Base-by-base conservation (phyloP, 1,139 yeast genomes). In the Chernovozyma sophiae-reginae region DNA sequence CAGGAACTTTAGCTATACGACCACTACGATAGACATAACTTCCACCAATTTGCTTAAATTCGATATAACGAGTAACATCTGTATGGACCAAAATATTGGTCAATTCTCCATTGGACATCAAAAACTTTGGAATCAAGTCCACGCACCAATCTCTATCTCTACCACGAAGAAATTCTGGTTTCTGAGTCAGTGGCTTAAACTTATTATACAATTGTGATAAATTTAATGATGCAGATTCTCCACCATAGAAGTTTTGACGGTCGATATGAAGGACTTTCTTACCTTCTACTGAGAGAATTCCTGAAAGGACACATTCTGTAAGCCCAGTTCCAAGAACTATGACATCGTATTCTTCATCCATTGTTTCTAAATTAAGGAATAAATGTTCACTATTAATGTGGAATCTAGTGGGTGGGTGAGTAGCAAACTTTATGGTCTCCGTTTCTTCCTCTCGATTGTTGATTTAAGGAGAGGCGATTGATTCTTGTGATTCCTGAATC, bases 71-170 rank as follows among this genome's bases (percentile, higher is more conserved):
- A 19, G 97, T 90, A 36, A 92, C 98, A 52, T 90, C 92, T 19
- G 98, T 92, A 60, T 90, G 96, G 28, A 86, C 92, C 54, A 92
- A 76, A 51, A 92, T 94, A 61, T 90, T 90, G 50, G 97, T 90
- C 65, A 92, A 76, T 59, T 92, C 99, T 30, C 99, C 99, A 54
- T 89, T 87, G 40, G 97, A 94, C 98, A 92, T 94, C 52, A 94
- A 72, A 52, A 92, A 92, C 68, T 92, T 92, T 35, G 99, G 99
- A 53, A 92, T 89, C 67, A 92, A 73, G 58, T 92, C 99, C 39
- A 92, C 90, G 61, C 95, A 89, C 97, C 98, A 92, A 61, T 92
- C 98, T 48, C 98, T 77, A 56, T 89, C 96, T 51, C 95, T 79
- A 34, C 98, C 98, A 41, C 81, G 75, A 46, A 78, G 68, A 28